phyloP scores from a whole-genome alignment of 2,329 filamentous ascomycete genomes.

The Pseudogymnoascus sp. region DNA sequence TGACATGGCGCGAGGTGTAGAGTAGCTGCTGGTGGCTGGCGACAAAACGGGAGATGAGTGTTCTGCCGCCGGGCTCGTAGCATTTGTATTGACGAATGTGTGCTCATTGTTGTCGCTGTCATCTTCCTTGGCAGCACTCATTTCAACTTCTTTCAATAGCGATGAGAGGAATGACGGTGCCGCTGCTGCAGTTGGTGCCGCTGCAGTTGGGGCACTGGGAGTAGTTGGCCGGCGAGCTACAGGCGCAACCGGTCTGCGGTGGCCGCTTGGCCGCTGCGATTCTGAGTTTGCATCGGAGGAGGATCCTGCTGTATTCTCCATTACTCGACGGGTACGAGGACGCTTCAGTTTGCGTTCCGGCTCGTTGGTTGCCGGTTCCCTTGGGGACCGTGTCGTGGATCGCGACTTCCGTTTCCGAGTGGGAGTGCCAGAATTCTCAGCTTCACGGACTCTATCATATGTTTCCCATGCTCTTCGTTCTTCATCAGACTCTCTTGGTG shows the following conservation, averaged over 20 bases:
- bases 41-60: constrained; percentile 61
- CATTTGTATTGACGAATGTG: constrained; percentile 17
- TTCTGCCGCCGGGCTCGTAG: constrained; percentile 31
- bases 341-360: constrained; percentile 81
- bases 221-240: constrained; percentile 16
- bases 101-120: constrained; percentile 33
- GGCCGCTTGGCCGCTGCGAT: constrained; percentile 25
- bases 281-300: constrained; percentile 34
- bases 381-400: constrained; percentile 65
- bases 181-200: constrained; percentile 29
- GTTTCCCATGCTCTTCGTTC: constrained; percentile 84
- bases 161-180: constrained; percentile 79
- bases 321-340: constrained; percentile 67
- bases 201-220: constrained; percentile 9
- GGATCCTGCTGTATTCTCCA: constrained; percentile 41
- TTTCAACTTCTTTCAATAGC: constrained; percentile 80
- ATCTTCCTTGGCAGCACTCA: constrained; percentile 51
- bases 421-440: constrained; percentile 44
- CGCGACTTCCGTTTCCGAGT: constrained; percentile 66
- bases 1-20: constrained; percentile 60
- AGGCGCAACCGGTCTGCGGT: constrained; percentile 15
- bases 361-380: constrained; percentile 56
- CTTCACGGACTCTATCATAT: constrained; percentile 75
- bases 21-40: constrained; percentile 55
- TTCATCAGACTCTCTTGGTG: constrained; percentile 66